A percentile compares a stretch with the other conserved stretches of the same genome.
These are phyloP conservation scores for Dothistroma pini DNA, from an alignment of 2,329 filamentous ascomycete genomes.

Conservation along the genomic window DNA sequence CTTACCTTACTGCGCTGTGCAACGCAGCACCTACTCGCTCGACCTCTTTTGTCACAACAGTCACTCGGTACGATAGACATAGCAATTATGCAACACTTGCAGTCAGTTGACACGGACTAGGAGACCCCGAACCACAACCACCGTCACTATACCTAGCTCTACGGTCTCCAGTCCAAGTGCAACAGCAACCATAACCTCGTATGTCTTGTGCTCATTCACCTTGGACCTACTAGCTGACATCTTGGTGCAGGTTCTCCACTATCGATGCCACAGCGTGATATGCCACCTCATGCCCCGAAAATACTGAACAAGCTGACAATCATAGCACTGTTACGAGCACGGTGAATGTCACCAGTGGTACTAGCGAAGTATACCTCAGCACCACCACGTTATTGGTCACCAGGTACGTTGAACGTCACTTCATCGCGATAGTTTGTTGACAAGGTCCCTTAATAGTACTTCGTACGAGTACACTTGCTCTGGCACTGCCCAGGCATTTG, in stretches of 20 bases:
- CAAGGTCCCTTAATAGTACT: neutral
- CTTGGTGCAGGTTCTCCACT: neutral
- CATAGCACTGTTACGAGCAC: conserved; percentile 2
- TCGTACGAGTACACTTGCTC: neutral
- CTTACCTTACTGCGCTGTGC: neutral
- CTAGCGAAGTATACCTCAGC: neutral
- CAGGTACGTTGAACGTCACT: neutral
- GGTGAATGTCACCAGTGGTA: neutral
- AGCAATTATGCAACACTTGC: neutral
- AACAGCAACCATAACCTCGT: neutral
- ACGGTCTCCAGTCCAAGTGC: neutral
- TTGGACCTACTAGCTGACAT: neutral
- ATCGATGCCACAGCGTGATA: conserved; percentile 7
- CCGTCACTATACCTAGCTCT: neutral
- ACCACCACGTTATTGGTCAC: conserved; percentile 8
- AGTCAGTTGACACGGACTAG: neutral
- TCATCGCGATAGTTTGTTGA: neutral
- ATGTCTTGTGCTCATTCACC: neutral
- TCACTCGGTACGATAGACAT: neutral
- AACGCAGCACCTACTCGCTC: neutral
- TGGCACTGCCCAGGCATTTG: neutral
- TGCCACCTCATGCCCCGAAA: neutral
- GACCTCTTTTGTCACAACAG: neutral
- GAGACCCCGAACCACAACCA: neutral
- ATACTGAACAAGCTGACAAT: neutral